Conservation (phyloP, 177 flowering plant genomes). For the Tripterygium wilfordii region DNA sequence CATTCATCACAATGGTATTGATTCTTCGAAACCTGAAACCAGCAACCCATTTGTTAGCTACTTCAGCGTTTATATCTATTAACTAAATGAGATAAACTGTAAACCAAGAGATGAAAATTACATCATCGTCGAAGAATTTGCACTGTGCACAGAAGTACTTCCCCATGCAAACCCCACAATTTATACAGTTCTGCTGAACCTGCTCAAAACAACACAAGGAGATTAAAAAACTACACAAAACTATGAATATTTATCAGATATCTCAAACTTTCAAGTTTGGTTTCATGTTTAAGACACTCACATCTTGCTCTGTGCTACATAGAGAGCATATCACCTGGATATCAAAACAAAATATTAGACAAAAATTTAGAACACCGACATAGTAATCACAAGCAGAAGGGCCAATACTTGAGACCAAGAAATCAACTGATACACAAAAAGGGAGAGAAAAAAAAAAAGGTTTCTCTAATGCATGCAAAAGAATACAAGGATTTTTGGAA, state of each 20-base stretch:
- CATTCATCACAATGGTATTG: slow-evolving; percentile 90
- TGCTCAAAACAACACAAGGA: slow-evolving; percentile 22
- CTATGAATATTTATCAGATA: not conserved
- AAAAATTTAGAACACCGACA: slow-evolving; percentile 4
- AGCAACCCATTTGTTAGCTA: too few relatives aligned
- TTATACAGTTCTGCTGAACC: slow-evolving; percentile 73
- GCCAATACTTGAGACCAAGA: too few relatives aligned
- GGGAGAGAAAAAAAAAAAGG: too few relatives aligned
- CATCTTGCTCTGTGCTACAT: slow-evolving; percentile 84
- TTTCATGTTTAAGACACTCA: slow-evolving; percentile 23
- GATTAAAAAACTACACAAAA: too few relatives aligned
- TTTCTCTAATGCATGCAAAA: too few relatives aligned
- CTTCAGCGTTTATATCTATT: too few relatives aligned
- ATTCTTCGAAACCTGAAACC: slow-evolving; percentile 61
- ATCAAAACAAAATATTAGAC: not conserved
- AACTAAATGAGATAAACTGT: too few relatives aligned
- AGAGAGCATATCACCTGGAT: slow-evolving; percentile 84
- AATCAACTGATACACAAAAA: too few relatives aligned
- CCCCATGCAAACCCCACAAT: slow-evolving; percentile 89
- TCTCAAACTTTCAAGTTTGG: not conserved
- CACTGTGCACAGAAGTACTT: slow-evolving; percentile 73
- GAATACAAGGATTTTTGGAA: too few relatives aligned
- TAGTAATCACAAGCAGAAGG: too few relatives aligned
- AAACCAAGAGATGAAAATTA: too few relatives aligned
- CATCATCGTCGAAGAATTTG: slow-evolving; percentile 92